Base-by-base conservation (phyloP, 1,284 basidiomycete genomes). In the Cutaneotrichosporon curvatum region DNA sequence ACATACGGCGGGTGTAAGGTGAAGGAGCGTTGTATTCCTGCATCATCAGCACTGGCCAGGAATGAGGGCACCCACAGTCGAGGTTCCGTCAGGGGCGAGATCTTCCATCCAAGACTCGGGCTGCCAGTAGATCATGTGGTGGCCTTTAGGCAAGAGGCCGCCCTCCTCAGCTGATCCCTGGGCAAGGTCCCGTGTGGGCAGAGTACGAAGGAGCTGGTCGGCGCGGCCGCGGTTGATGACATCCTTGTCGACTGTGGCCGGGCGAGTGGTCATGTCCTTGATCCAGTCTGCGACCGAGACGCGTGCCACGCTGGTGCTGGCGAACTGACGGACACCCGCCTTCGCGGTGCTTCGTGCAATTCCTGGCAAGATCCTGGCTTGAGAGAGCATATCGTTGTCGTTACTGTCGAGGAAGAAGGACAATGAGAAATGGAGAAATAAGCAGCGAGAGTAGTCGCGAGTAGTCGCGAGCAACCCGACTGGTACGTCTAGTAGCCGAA, bases 1-100 rank as follows among this genome's bases (percentile, higher is more conserved):
- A 89, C 86, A 89, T 89, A 16, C 87, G 75, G 36, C 83, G 76
- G 16, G 78, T 77, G 69, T 84, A 88, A 0, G 85, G 85, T 36
- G 76, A 68, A 0, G 87, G 86, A 3, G 87, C 60, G 42, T 68
- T 71, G 53, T 63, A 66, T 31, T 68, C 67, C 67, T 71, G 47
- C 22, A 18, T 16, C 9, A 2, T 7, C 32, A 35, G 14, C 32
- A 1, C 15, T 18, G 2, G 22, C 14, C 41, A 12, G 14, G 2
- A 5, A 33, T 5, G 12, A n/a, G 37, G 10, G 4, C 4, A 58
- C 85, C 82, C 15, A 85, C 87, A 11, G 59, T 58, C 3, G 59
- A 61, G 1, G 64, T 62, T 11, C 84, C 84, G 61, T 88, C 86
- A 20, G 71, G 55, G 6, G 81, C 78, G 25, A 89, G 73, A 11